A percentile compares a stretch with the other conserved stretches of the same genome.
These are phyloP conservation scores for Phytopythium ostracodes DNA, from an alignment of 352 stramenopile species.

Conservation along the genomic window DNA sequence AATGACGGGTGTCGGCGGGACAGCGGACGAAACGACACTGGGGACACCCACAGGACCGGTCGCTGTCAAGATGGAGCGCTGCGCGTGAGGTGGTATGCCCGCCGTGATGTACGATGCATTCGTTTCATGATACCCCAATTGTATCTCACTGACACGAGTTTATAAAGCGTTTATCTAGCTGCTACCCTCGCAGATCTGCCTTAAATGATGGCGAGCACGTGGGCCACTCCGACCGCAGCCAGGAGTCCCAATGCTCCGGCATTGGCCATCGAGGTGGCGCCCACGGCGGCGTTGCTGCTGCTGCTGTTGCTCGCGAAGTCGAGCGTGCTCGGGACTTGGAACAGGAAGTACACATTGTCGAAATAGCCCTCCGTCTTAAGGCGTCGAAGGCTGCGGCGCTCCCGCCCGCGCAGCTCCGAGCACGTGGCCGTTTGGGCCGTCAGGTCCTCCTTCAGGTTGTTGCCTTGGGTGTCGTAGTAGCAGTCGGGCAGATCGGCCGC, in stretches of 20 bases:
- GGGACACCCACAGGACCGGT: not conserved
- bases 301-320: slow-evolving; percentile 1
- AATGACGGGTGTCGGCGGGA: not conserved
- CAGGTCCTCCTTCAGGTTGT: slow-evolving; percentile 4
- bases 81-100: not conserved
- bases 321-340: not conserved
- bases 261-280: too few species aligned
- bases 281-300: not conserved
- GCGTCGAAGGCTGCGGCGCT: not conserved
- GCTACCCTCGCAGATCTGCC: too few species aligned
- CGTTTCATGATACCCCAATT: too few species aligned
- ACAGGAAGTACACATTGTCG: not conserved
- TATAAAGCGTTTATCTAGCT: too few species aligned
- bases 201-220: too few species aligned
- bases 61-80: slow-evolving; percentile 3
- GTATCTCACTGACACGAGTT: too few species aligned
- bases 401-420: not conserved
- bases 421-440: not conserved
- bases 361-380: not conserved
- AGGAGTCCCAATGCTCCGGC: too few species aligned
- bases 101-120: not conserved
- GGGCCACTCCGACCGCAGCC: too few species aligned
- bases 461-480: slow-evolving; percentile 4
- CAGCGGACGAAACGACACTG: not conserved
- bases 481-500: slow-evolving; percentile 2